Conservation (phyloP, 2,329 filamentous ascomycete species). For the Colletotrichum tropicicola region DNA sequence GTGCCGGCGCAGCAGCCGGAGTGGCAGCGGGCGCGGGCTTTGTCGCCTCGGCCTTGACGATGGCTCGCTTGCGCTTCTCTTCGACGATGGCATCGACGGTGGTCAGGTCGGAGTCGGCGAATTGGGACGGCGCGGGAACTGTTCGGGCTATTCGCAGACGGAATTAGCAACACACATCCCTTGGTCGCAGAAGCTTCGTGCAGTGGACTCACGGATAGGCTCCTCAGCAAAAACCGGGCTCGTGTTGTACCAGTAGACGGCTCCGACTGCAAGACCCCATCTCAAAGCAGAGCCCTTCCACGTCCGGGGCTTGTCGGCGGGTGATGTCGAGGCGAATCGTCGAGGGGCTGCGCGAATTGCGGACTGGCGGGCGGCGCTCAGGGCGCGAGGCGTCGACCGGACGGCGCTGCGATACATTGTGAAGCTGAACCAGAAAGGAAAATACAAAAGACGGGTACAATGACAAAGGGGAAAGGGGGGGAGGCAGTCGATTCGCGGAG, state of each 20-base stretch:
- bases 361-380: slow-evolving; percentile 51
- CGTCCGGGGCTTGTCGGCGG: slow-evolving; percentile 74
- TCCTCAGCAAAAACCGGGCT: slow-evolving; percentile 88
- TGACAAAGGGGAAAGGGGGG: slow-evolving; percentile 27
- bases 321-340: slow-evolving; percentile 62
- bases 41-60: slow-evolving; percentile 40
- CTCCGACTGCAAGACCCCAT: slow-evolving; percentile 79
- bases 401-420: slow-evolving; percentile 61
- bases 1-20: slow-evolving; percentile 33
- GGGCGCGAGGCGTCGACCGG: slow-evolving; percentile 56
- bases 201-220: slow-evolving; percentile 68
- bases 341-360: slow-evolving; percentile 50
- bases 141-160: slow-evolving; percentile 38
- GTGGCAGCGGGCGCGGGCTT: slow-evolving; percentile 31
- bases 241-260: slow-evolving; percentile 95
- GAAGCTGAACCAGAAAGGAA: background rate
- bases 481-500: slow-evolving; percentile 13
- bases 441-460: background rate
- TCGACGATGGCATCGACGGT: slow-evolving; percentile 75
- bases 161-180: slow-evolving; percentile 18
- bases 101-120: slow-evolving; percentile 64
- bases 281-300: slow-evolving; percentile 82
- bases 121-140: slow-evolving; percentile 56
- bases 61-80: slow-evolving; percentile 64
- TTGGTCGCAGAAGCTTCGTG: slow-evolving; percentile 27